A percentile compares a stretch with the other conserved stretches of the same genome.
Evolutionary conservation across 163 green algal genomes (phyloP).

Genomic region (Chlamydomonas reinhardtii): DNA sequence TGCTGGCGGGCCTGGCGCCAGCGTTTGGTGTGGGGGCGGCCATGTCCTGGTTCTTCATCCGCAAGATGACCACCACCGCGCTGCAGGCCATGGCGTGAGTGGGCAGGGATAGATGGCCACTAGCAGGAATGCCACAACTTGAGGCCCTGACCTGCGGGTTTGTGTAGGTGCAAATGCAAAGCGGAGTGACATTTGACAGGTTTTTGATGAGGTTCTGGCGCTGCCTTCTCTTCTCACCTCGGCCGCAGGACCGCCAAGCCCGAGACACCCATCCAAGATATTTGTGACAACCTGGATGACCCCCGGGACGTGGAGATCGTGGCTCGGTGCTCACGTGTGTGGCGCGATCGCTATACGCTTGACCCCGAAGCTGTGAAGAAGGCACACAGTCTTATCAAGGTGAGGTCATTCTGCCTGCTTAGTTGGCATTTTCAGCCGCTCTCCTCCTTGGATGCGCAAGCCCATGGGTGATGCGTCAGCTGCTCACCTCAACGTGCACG

Average conservation of each 20-base stretch:
- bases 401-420: too few relatives aligned
- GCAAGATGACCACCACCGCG: background rate
- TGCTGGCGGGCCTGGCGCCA: constrained; percentile 22
- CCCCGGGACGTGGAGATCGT: background rate
- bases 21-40: constrained; percentile 1
- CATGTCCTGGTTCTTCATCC: background rate
- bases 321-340: constrained; percentile 7
- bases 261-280: background rate
- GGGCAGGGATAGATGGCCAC: too few relatives aligned
- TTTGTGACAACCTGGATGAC: background rate
- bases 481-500: too few relatives aligned
- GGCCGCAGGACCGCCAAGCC: background rate
- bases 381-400: constrained; percentile 17
- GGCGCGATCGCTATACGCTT: background rate
- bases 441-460: too few relatives aligned
- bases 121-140: too few relatives aligned
- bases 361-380: constrained; percentile 7
- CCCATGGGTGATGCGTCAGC: too few relatives aligned
- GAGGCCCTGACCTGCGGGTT: too few relatives aligned
- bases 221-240: too few relatives aligned
- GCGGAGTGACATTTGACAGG: too few relatives aligned
- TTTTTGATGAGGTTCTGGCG: background rate
- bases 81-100: constrained; percentile 16
- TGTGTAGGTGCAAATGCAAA: too few relatives aligned
- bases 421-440: too few relatives aligned